A percentile compares a stretch with the other conserved stretches of the same genome.
Evolutionary conservation across 192 early-diverging fungal genomes (phyloP).

Genomic region (Borealophlyctis nickersoniae): DNA sequence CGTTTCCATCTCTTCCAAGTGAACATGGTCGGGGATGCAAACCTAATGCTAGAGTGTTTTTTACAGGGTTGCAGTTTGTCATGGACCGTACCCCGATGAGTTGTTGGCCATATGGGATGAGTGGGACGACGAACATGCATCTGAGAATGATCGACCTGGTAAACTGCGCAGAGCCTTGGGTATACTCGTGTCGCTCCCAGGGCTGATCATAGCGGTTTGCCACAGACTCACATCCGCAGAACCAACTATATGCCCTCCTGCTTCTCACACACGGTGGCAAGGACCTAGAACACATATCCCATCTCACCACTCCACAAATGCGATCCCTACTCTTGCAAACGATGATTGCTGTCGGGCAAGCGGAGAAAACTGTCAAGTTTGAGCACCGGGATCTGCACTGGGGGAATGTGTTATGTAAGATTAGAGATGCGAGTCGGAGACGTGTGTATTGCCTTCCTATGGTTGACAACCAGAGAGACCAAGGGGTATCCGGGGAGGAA

Average conservation of each 20-base stretch:
- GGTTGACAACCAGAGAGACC: too few species aligned
- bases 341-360: slow-evolving; percentile 43
- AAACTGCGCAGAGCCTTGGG: background rate
- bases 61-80: slow-evolving; percentile 62
- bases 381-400: slow-evolving; percentile 57
- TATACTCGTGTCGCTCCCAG: background rate
- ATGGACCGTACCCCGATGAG: slow-evolving; percentile 61
- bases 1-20: slow-evolving; percentile 2
- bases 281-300: slow-evolving; percentile 59
- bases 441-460: too few species aligned
- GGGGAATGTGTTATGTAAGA: slow-evolving; percentile 51
- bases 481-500: slow-evolving; percentile 4
- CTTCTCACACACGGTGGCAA: slow-evolving; percentile 71
- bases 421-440: background rate
- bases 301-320: slow-evolving; percentile 47
- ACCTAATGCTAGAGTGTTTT: slow-evolving; percentile 41
- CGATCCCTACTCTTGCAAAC: slow-evolving; percentile 69
- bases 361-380: slow-evolving; percentile 37
- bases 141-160: slow-evolving; percentile 73
- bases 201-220: background rate
- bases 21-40: background rate
- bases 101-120: slow-evolving; percentile 72
- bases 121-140: slow-evolving; percentile 56
- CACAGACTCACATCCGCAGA: background rate
- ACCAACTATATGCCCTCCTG: slow-evolving; percentile 74